phyloP scores from a whole-genome alignment of 306 rosid genomes.

The Gastrolobium bilobum region DNA sequence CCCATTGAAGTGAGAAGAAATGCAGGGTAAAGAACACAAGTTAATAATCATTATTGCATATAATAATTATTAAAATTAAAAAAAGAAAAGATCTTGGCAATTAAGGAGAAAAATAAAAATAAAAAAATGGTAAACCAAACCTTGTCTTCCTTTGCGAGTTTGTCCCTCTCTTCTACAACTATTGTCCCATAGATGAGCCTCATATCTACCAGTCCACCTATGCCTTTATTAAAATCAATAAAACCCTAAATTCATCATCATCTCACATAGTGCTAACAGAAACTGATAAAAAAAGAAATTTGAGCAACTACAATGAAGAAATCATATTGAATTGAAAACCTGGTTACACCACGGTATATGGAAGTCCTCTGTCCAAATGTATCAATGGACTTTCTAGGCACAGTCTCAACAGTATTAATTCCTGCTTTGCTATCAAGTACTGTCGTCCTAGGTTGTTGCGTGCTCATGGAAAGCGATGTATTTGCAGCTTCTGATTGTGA shows the following conservation, averaged over 20 bases:
- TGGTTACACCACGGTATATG: constrained; percentile 80
- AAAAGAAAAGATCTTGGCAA: neutral
- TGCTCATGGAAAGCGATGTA: constrained; percentile 65
- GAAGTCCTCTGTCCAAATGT: constrained; percentile 81
- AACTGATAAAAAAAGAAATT: neutral
- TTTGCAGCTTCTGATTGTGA: constrained; percentile 38
- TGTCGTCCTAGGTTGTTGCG: neutral
- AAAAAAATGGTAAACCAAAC: neutral
- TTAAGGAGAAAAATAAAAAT: too few relatives aligned
- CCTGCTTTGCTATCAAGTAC: neutral
- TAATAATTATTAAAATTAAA: neutral
- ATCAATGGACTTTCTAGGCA: constrained; percentile 68
- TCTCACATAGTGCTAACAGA: neutral
- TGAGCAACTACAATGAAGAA: too few relatives aligned
- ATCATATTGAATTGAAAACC: constrained; percentile 45
- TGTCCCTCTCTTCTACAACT: constrained; percentile 91
- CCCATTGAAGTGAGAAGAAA: neutral
- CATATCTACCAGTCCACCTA: constrained; percentile 92
- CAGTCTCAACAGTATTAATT: constrained; percentile 52
- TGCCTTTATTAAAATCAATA: constrained; percentile 59
- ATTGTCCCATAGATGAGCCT: constrained; percentile 96
- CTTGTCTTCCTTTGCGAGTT: constrained; percentile 74
- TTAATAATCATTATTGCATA: neutral
- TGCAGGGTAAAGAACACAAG: constrained; percentile 1
- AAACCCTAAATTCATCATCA: neutral